A percentile compares a stretch with the other conserved stretches of the same genome.
Evolutionary conservation across 1,284 basidiomycete genomes (phyloP).

Genomic region (Amylostereum areolatum): DNA sequence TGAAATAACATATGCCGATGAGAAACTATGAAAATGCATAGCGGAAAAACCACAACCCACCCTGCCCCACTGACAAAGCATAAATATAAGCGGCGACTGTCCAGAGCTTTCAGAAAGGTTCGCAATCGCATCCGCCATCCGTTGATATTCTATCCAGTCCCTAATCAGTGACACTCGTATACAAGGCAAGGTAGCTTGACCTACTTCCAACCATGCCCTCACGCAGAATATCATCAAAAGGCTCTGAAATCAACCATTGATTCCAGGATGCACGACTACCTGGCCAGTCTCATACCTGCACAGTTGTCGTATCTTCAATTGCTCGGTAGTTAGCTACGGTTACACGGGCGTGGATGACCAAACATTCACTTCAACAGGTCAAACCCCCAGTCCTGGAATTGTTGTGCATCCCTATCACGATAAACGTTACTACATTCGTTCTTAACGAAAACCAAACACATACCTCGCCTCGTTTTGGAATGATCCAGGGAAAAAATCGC

Average conservation of each 20-base stretch:
- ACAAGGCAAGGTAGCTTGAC: conserved; percentile 28
- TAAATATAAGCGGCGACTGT: conserved; percentile 41
- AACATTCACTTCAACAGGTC: conserved; percentile 47
- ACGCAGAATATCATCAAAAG: conserved; percentile 44
- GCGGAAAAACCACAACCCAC: conserved; percentile 24
- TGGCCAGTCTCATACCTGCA: not conserved
- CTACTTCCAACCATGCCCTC: conserved; percentile 51
- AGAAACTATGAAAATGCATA: not conserved
- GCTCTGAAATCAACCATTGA: conserved; percentile 34
- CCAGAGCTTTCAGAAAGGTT: conserved; percentile 36
- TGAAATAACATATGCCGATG: conserved; percentile 15
- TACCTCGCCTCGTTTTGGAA: conserved; percentile 39
- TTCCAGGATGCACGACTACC: conserved; percentile 30
- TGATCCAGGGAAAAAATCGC: conserved; percentile 40
- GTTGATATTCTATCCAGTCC: conserved; percentile 20
- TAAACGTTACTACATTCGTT: not conserved
- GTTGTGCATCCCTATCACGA: conserved; percentile 34
- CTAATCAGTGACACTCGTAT: no score
- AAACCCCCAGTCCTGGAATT: conserved; percentile 53
- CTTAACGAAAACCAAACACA: conserved; percentile 1
- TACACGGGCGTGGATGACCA: not conserved
- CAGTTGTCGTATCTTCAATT: conserved; percentile 4
- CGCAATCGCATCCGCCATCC: conserved; percentile 48
- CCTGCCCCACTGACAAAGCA: conserved; percentile 54
- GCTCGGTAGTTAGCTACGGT: not conserved